These are phyloP conservation scores for Xenoacremonium recifei DNA, from an alignment of 2,329 filamentous ascomycete species.

Conservation along the genomic window DNA sequence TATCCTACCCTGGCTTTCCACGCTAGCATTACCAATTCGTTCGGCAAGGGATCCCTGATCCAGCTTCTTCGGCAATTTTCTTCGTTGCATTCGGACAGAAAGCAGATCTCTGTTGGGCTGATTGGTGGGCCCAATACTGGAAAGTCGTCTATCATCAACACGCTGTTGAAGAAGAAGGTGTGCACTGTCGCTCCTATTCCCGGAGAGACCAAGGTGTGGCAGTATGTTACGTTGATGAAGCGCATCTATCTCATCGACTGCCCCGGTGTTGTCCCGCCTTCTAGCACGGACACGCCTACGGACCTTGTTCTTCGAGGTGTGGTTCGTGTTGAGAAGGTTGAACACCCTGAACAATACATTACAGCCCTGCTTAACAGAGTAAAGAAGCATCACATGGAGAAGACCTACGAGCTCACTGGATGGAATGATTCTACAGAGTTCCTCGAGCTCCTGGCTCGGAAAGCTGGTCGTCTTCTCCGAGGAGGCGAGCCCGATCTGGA, in stretches of 20 bases:
- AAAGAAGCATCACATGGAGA: constrained; percentile 83
- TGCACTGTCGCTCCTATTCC: constrained; percentile 92
- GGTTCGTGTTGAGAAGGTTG: constrained; percentile 91
- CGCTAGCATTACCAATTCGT: constrained; percentile 90
- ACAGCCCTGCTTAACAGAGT: constrained; percentile 76
- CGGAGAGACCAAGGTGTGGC: constrained; percentile 97
- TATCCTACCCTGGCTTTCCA: constrained; percentile 95
- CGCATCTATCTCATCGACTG: constrained; percentile 90
- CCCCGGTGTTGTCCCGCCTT: constrained; percentile 92
- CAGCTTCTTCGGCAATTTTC: constrained; percentile 91
- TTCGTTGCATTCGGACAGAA: constrained; percentile 81
- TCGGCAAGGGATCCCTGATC: constrained; percentile 93
- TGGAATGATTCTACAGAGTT: constrained; percentile 79
- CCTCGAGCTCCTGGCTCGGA: constrained; percentile 81
- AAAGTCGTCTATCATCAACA: constrained; percentile 97
- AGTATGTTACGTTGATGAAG: constrained; percentile 95
- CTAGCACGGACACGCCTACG: constrained; percentile 76
- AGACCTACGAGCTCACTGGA: constrained; percentile 85
- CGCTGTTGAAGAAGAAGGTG: constrained; percentile 88
- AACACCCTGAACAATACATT: constrained; percentile 96
- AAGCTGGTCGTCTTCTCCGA: constrained; percentile 80
- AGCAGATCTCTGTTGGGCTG: constrained; percentile 91
- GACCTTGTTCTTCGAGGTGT: constrained; percentile 90
- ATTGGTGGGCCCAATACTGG: constrained; percentile 82
- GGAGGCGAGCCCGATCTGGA: constrained; percentile 95